phyloP scores from a whole-genome alignment of 2,329 filamentous ascomycete genomes.

The Fusarium heterosporum region DNA sequence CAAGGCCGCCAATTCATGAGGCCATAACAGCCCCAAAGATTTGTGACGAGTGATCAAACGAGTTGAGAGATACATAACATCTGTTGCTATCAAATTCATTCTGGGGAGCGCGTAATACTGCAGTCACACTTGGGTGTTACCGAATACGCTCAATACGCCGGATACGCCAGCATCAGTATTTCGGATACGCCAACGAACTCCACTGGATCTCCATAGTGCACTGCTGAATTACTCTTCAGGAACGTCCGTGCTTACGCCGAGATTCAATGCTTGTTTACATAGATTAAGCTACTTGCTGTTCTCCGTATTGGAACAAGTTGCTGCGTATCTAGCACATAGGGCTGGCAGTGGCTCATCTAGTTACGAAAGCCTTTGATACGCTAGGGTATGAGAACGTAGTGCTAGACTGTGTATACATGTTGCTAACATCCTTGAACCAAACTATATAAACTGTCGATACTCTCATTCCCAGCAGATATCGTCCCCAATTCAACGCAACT shows the following conservation, averaged over 20 bases:
- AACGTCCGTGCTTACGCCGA: not conserved
- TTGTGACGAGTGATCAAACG: not conserved
- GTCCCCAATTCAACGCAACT: not conserved
- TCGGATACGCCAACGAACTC: not conserved
- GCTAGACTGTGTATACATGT: fast-evolving
- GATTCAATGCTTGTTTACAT: not conserved
- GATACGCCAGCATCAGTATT: not conserved
- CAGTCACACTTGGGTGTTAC: not conserved
- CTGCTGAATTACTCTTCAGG: no score
- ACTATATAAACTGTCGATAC: slow-evolving; percentile 20
- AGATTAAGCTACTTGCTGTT: slow-evolving; percentile 1
- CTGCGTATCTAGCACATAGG: slow-evolving; percentile 4
- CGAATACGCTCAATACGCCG: slow-evolving; percentile 17
- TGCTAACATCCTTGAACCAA: fast-evolving
- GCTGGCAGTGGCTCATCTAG: slow-evolving; percentile 1
- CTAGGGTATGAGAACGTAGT: not conserved
- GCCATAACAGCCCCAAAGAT: not conserved
- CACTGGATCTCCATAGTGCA: not conserved
- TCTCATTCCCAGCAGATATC: not conserved
- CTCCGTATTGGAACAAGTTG: not conserved
- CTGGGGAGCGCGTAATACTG: no score
- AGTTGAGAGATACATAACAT: fast-evolving
- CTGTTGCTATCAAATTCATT: fast-evolving
- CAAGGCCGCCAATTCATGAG: not conserved
- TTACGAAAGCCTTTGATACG: not conserved